Base-by-base conservation (phyloP, 768 basidiomycete genomes). In the Ephemerocybe angulata region DNA sequence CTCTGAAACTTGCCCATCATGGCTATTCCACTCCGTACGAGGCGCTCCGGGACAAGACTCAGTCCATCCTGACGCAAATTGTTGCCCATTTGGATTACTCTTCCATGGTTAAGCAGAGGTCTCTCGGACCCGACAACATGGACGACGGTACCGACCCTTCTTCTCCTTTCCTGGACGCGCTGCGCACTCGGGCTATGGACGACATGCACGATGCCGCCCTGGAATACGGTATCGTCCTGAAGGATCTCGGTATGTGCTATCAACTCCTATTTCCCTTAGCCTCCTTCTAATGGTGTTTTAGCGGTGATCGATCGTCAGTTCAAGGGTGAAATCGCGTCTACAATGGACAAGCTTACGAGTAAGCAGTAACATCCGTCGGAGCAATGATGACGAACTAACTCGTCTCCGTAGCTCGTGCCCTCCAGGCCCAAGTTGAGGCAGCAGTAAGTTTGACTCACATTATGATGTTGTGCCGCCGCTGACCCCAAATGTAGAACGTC, bases 221-320 rank as follows among this genome's bases (percentile, higher is more conserved):
- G 38, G 90, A 91, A 63, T 93, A 93, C 59, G 91, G 91, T 6
- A 93, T 92, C 48, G 72, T 87, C 31, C 68, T 93, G 47, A 90
- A 90, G 69, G 90, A 93, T 58, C 81, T 92, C 33, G 86, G 84
- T 84, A 60, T 4, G 77, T 64, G 28, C 46, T 19, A 22, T 15
- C 31, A 24, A 27, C 44, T 15, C 11, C 43, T 29, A 21, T 27
- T 50, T 31, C 3, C 12, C 47, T 24, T 5, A 12, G 30, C 25
- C 8, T n/a, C 19, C 8, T 28, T 6, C 35, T 35, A 42, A 54
- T 58, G 53, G 27, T 44, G 35, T 48, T 59, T 19, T 54, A 85
- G 90, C 90, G 52, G 90, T 93, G 52, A 92, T 92, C 55, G 89
- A 92, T 65, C 76, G 90, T 28, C 87, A 91, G 61, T 93, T 93